Evolutionary conservation across 345 rosid species (phyloP).

Genomic region (Eucalyptus leucophloia): DNA sequence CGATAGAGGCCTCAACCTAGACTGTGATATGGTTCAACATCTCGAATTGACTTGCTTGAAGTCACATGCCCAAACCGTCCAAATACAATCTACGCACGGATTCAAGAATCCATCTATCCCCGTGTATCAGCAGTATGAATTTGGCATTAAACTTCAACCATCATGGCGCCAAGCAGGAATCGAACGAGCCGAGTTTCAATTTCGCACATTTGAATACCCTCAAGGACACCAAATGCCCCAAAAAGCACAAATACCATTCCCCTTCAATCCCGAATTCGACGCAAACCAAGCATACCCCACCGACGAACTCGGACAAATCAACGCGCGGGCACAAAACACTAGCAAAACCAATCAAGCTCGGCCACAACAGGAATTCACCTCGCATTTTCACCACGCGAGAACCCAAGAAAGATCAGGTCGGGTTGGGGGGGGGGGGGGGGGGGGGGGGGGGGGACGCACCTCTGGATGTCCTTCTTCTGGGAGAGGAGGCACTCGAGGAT

Average conservation of each 20-base stretch:
- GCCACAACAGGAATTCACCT: too few relatives aligned
- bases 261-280: neutral
- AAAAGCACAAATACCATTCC: neutral
- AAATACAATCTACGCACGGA: neutral
- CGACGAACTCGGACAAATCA: too few relatives aligned
- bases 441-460: slow-evolving; percentile 13
- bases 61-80: neutral
- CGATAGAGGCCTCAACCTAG: neutral
- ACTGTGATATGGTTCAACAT: neutral
- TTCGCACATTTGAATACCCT: neutral
- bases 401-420: too few relatives aligned
- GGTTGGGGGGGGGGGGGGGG: too few relatives aligned
- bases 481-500: slow-evolving; percentile 77
- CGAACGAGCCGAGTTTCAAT: neutral
- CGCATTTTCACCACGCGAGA: too few relatives aligned
- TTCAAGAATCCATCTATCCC: neutral
- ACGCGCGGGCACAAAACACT: too few relatives aligned
- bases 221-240: too few relatives aligned
- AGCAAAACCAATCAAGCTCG: too few relatives aligned
- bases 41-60: neutral
- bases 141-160: neutral
- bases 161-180: neutral
- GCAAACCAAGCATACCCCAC: neutral
- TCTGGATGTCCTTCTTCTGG: slow-evolving; percentile 84
- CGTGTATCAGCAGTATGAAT: neutral